A percentile compares a stretch with the other conserved stretches of the same genome.
These are phyloP conservation scores for Thalassiosira livingstoniorum DNA, from an alignment of 352 stramenopile genomes.

Conservation along the genomic window DNA sequence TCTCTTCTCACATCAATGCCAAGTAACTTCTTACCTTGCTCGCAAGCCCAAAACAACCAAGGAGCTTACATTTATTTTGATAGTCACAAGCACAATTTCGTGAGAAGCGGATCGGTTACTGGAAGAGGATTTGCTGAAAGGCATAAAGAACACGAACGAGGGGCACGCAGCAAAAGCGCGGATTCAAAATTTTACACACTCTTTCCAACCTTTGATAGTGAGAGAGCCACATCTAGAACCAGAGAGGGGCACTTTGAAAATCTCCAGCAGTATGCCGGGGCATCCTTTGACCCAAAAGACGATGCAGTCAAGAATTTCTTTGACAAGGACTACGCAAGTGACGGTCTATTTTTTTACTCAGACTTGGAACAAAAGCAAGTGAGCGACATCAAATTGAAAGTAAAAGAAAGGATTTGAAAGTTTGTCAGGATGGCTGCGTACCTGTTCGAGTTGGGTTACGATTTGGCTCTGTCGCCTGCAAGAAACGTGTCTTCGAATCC, in stretches of 20 bases:
- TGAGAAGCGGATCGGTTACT: not conserved
- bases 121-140: not conserved
- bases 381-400: conserved; percentile 9
- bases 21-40: not conserved
- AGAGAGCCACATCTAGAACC: not conserved
- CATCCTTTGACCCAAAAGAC: conserved; percentile 21
- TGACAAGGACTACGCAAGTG: conserved; percentile 8
- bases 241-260: conserved; percentile 27
- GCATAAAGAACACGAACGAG: conserved; percentile 2
- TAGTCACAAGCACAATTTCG: not conserved
- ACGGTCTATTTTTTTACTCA: conserved; percentile 28
- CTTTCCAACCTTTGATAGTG: conserved; percentile 2
- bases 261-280: conserved; percentile 13
- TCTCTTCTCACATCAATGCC: conserved; percentile 7
- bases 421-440: conserved; percentile 33
- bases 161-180: not conserved
- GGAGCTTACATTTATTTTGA: conserved; percentile 16
- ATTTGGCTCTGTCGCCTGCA: conserved; percentile 21
- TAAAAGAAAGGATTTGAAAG: not conserved
- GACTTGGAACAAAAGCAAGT: conserved; percentile 5
- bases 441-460: conserved; percentile 46
- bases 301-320: not conserved
- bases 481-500: conserved; percentile 28
- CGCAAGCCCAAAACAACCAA: not conserved
- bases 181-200: conserved; percentile 18